phyloP scores from a whole-genome alignment of 1,139 yeast species.

The Kodamaea sp. region DNA sequence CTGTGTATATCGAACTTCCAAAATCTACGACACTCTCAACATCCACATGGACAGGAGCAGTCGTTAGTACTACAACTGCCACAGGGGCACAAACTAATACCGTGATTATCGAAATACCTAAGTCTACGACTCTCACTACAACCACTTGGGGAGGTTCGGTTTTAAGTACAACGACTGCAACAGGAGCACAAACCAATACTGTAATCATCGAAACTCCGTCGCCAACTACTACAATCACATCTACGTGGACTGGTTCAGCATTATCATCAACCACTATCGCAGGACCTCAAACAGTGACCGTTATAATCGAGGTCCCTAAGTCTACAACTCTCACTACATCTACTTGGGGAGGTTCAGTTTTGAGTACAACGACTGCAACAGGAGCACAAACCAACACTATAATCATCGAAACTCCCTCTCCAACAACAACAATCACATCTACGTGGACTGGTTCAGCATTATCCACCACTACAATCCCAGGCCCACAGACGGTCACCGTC shows the following conservation, averaged over 20 bases:
- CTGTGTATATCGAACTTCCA: conserved; percentile 22
- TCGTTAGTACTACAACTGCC: conserved; percentile 10
- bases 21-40: too few species aligned
- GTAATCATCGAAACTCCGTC: conserved; percentile 14
- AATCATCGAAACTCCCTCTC: conserved; percentile 9
- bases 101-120: conserved; percentile 19
- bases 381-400: conserved; percentile 13
- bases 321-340: conserved; percentile 20
- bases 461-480: conserved; percentile 10
- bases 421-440: conserved; percentile 13
- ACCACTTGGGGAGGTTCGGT: conserved; percentile 3
- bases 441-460: conserved; percentile 8
- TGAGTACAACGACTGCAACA: conserved; percentile 14
- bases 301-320: conserved; percentile 18
- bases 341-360: conserved; percentile 15
- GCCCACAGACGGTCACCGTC: conserved; percentile 10
- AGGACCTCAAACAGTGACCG: conserved; percentile 14
- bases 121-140: conserved; percentile 1
- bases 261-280: conserved; percentile 13
- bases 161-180: conserved; percentile 11
- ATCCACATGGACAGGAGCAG: conserved; percentile 3
- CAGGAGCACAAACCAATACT: conserved; percentile 12
- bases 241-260: conserved; percentile 6
- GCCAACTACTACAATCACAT: conserved; percentile 20
- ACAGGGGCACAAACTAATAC: conserved; percentile 16